Evolutionary conservation across 1,284 basidiomycete genomes (phyloP), one percentile per base, ranked within the genome.

Genomic region (Cutaneotrichosporon sp.): DNA sequence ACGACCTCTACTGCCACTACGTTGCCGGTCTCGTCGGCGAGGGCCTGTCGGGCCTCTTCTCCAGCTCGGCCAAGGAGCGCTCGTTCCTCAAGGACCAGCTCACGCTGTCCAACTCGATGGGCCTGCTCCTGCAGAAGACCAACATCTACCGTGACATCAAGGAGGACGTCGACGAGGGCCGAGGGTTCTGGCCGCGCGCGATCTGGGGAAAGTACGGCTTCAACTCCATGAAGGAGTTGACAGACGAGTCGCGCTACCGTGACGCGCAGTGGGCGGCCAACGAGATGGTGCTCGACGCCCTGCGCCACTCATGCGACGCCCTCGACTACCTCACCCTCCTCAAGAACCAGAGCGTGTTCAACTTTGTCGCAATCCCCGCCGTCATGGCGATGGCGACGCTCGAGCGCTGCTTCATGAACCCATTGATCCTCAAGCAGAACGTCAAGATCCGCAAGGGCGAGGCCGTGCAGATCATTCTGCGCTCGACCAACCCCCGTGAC

Each of bases 1-100:
- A 95, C 80, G 93, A 98, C 78, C 84, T 98, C 13, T 99, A 99
- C 82, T 99, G 97, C 77, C 95, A 99, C 80, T 98, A 97, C 78
- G 97, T 98, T 66, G 97, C 95, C 3, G 97, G 95, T 2, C 87
- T 99, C 60, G 95, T 99, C 64, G 97, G 95, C 56, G 97, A 99
- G 79, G 95, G 97, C 60, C 85, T 97, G 52, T 95, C 92, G 0
- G 87, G 92, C 8, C 83, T 99, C 52, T 97, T 95, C 81, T 84
- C 90, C 18, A 90, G 91, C 9, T 93, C 92, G 4, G 87, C 87
- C 46, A 93, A 95, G 74, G 95, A 99, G 80, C 84, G 84, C 0
- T 75, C 84, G 0, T 91, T 87, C 83, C 81, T 99, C 54, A 88
- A 86, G 43, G 82, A 87, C 51, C 91, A 98, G 78, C 86, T 97